These are phyloP conservation scores for Dendrobium catenatum DNA, from an alignment of 106 monocot species.

Conservation along the genomic window DNA sequence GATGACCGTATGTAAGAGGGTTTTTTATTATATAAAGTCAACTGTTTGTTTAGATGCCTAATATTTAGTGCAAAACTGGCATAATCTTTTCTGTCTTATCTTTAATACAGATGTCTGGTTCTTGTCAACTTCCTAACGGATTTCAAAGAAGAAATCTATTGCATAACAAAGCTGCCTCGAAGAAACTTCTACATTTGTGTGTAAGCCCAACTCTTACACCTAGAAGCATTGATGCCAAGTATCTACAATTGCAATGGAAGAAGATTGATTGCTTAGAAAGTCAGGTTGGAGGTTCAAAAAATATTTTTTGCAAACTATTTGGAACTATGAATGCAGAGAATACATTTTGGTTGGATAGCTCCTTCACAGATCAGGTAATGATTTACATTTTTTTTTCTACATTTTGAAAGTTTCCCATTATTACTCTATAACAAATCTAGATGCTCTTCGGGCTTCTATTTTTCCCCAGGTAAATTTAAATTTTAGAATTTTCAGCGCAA, in stretches of 20 bases:
- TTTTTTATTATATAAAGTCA: background rate
- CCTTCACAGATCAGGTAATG: constrained; percentile 80
- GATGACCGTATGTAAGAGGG: background rate
- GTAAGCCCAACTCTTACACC: background rate
- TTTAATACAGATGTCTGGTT: constrained; percentile 31
- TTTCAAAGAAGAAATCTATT: constrained; percentile 10
- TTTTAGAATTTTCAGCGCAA: background rate
- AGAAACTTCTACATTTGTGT: background rate
- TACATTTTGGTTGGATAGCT: constrained; percentile 98
- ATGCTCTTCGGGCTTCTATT: background rate
- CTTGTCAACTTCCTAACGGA: constrained; percentile 18
- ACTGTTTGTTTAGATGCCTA: background rate
- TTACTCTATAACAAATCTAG: background rate
- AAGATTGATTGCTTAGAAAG: constrained; percentile 56
- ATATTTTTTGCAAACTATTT: constrained; percentile 72
- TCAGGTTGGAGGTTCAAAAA: constrained; percentile 56
- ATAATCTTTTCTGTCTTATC: background rate
- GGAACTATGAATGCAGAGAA: constrained; percentile 56
- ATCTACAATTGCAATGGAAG: constrained; percentile 74
- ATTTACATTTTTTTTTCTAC: background rate
- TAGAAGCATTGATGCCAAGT: constrained; percentile 23
- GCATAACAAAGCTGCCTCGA: constrained; percentile 2
- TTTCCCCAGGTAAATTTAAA: background rate
- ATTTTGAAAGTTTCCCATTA: background rate
- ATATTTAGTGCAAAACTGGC: background rate